These are phyloP conservation scores for Biscogniauxia mediterranea DNA, from an alignment of 2,329 filamentous ascomycete genomes.

Conservation along the genomic window DNA sequence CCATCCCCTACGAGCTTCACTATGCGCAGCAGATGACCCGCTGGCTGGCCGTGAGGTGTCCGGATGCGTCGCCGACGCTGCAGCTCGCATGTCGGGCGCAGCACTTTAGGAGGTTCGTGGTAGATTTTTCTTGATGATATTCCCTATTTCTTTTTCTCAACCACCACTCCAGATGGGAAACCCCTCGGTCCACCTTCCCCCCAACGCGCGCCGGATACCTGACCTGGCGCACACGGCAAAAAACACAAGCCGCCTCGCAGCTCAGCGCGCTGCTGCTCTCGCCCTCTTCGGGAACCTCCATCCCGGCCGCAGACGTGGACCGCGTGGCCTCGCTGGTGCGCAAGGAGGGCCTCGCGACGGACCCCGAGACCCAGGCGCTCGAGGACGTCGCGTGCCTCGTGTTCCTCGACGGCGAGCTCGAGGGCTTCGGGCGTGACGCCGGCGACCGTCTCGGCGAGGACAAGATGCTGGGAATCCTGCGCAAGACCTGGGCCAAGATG, in stretches of 20 bases:
- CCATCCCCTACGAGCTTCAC: conserved; percentile 73
- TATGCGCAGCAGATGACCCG: conserved; percentile 78
- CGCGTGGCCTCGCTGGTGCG: conserved; percentile 70
- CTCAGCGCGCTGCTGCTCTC: conserved; percentile 54
- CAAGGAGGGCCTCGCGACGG: conserved; percentile 69
- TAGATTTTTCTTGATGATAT: not conserved
- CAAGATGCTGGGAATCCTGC: conserved; percentile 70
- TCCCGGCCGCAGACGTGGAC: conserved; percentile 46
- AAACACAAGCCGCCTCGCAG: conserved; percentile 58
- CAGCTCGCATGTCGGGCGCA: conserved; percentile 79
- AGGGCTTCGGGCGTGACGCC: conserved; percentile 62
- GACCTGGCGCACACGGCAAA: conserved; percentile 73
- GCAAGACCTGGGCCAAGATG: conserved; percentile 79
- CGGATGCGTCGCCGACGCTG: conserved; percentile 63
- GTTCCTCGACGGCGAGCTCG: conserved; percentile 84
- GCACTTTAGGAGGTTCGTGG: conserved; percentile 65
- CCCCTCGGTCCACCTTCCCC: conserved; percentile 71
- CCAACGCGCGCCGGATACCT: conserved; percentile 75
- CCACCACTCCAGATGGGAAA: conserved; percentile 62
- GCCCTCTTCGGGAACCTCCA: conserved; percentile 22
- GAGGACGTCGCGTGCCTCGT: conserved; percentile 87
- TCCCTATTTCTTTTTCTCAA: not conserved
- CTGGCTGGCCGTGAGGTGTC: conserved; percentile 63
- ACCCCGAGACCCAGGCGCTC: conserved; percentile 69
- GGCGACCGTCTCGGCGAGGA: conserved; percentile 66